phyloP scores from a whole-genome alignment of 139 green algal species.

The Axilococcus clingmanii region DNA sequence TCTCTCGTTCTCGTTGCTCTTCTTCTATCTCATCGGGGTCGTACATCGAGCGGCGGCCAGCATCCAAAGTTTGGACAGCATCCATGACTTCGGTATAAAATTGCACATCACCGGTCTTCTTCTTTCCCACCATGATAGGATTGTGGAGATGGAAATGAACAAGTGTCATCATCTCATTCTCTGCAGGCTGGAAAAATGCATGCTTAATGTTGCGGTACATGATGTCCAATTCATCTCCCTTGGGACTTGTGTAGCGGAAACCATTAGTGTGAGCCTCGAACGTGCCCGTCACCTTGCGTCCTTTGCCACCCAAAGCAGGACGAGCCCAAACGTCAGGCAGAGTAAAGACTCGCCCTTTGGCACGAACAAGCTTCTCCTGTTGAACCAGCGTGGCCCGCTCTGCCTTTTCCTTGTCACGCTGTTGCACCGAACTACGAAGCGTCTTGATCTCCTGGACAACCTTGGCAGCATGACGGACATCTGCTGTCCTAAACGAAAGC shows the following conservation, averaged over 20 bases:
- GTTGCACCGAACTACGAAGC: slow-evolving; percentile 57
- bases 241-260: slow-evolving; percentile 85
- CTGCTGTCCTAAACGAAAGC: slow-evolving; percentile 76
- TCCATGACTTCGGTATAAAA: slow-evolving; percentile 97
- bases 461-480: slow-evolving; percentile 52
- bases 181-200: slow-evolving; percentile 89
- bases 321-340: slow-evolving; percentile 92
- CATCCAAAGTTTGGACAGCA: slow-evolving; percentile 85
- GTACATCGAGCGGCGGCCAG: slow-evolving; percentile 63
- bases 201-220: slow-evolving; percentile 98
- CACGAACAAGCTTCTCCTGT: slow-evolving; percentile 82
- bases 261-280: slow-evolving; percentile 95
- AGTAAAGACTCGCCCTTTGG: slow-evolving; percentile 52
- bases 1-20: slow-evolving; percentile 91
- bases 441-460: slow-evolving; percentile 88
- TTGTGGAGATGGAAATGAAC: slow-evolving; percentile 97
- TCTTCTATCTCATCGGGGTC: slow-evolving; percentile 99
- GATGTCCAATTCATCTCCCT: slow-evolving; percentile 85
- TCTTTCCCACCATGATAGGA: slow-evolving; percentile 98
- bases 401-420: slow-evolving; percentile 81
- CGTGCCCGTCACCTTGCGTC: slow-evolving; percentile 78
- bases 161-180: slow-evolving; percentile 94
- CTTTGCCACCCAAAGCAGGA: slow-evolving; percentile 76
- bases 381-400: slow-evolving; percentile 90
- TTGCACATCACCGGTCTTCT: slow-evolving; percentile 97